Evolutionary conservation across 768 basidiomycete species (phyloP), one percentile per base, ranked within the genome.

Genomic region (Mycena amicta): DNA sequence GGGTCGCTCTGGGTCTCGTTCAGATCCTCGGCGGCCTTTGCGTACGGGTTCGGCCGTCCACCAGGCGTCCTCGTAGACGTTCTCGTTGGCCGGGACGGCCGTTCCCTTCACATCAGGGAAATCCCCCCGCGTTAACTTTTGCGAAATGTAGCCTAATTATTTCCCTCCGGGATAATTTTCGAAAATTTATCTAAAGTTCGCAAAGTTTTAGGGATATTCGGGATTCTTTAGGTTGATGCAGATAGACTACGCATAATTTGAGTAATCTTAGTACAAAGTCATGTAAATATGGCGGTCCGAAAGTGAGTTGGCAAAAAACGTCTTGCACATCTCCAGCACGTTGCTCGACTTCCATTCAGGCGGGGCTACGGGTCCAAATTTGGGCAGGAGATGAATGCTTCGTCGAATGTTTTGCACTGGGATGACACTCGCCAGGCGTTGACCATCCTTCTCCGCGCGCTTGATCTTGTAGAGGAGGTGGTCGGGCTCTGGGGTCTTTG

Each of bases 331-430:
- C 22, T 56, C 55, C n/a, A 56, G 25, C 15, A 56, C 47, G n/a
- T 49, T 56, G 26, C n/a, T 5, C 2, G 55, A 50, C 29, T 33
- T 56, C 55, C 55, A 56, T 15, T 49, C 23, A 5, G 55, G 15
- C 16, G 53, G 53, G 4, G 53, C 40, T 20, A 46, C 16, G 4
- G 53, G 53, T 18, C 40, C 53, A 29, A 54, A 43, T 46, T 47
- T 56, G 15, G 53, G 41, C 6, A 61, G 53, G 3, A 75, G 59
- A 45, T 74, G 72, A 20, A 70, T 66, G 55, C 71, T 72, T 0
- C 68, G 61, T 0, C 59, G 39, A 37, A 76, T 74, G 12, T 66
- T 25, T 1, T 59, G 56, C 1, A 74, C 37, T 1, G 74, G 68
- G 15, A 77, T 63, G 16, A 75, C 65, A 15, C 67, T 67, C 1